These are phyloP conservation scores for Venturia aucupariae DNA, from an alignment of 2,329 filamentous ascomycete species.

Conservation along the genomic window DNA sequence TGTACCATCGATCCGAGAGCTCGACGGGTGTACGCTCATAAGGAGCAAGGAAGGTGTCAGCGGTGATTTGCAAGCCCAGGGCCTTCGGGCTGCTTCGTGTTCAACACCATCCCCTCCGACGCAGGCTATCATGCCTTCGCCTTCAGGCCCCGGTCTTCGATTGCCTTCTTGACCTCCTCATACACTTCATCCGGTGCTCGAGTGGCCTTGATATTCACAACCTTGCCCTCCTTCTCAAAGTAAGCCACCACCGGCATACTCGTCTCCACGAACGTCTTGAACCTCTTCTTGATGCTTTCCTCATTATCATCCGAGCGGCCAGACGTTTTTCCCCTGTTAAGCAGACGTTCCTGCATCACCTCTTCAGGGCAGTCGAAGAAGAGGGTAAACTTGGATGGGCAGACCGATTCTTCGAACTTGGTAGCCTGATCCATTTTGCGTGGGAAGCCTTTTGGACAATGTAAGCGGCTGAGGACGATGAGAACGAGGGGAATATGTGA, in stretches of 20 bases:
- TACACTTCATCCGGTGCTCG: slow-evolving; percentile 58
- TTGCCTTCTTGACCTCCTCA: slow-evolving; percentile 39
- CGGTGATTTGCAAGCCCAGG: background rate
- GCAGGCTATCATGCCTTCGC: slow-evolving; percentile 9
- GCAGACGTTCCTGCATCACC: slow-evolving; percentile 72
- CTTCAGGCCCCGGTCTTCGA: slow-evolving; percentile 36
- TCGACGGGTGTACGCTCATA: background rate
- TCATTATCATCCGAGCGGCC: slow-evolving; percentile 89
- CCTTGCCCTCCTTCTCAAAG: slow-evolving; percentile 65
- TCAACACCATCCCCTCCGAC: no score
- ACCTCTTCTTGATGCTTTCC: slow-evolving; percentile 93
- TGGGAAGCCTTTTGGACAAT: slow-evolving; percentile 59
- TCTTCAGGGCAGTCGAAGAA: slow-evolving; percentile 92
- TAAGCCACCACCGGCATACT: slow-evolving; percentile 95
- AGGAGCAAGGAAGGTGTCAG: background rate
- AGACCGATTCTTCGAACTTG: slow-evolving; percentile 86
- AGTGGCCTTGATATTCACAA: slow-evolving; percentile 71
- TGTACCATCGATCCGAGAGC: background rate
- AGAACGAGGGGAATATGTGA: background rate
- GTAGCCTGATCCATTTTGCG: slow-evolving; percentile 94
- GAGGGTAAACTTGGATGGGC: slow-evolving; percentile 72
- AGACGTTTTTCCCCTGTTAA: slow-evolving; percentile 87
- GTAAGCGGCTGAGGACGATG: background rate
- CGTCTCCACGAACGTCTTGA: slow-evolving; percentile 86
- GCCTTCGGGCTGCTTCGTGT: background rate